phyloP scores from a whole-genome alignment of 2,329 filamentous ascomycete genomes.

The Aspergillus sp. region DNA sequence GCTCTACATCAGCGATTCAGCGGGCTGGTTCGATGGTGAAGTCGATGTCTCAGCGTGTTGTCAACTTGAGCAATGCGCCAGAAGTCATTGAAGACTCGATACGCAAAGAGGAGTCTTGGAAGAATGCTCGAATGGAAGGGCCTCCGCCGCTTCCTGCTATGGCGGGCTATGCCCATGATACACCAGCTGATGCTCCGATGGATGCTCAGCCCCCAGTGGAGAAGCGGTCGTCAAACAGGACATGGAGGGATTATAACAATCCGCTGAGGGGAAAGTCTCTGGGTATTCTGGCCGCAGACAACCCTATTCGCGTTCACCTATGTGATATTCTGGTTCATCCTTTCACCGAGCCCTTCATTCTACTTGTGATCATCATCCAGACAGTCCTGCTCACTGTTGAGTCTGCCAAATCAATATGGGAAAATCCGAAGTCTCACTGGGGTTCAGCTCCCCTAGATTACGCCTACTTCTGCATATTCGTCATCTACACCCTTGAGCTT shows the following conservation, averaged over 20 bases:
- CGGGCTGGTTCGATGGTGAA: conserved; percentile 67
- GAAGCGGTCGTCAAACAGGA: conserved; percentile 28
- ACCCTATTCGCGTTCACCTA: conserved; percentile 60
- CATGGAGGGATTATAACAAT: conserved; percentile 48
- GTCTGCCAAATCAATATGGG: conserved; percentile 61
- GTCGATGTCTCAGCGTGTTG: conserved; percentile 91
- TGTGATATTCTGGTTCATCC: conserved; percentile 82
- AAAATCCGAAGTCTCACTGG: conserved; percentile 55
- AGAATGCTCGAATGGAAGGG: conserved; percentile 44
- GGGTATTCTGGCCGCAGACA: conserved; percentile 74
- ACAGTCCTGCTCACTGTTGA: conserved; percentile 81
- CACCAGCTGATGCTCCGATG: conserved; percentile 24
- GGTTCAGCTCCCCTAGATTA: conserved; percentile 61
- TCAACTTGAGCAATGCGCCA: conserved; percentile 90
- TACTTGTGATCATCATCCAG: conserved; percentile 80
- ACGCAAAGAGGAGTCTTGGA: conserved; percentile 46
- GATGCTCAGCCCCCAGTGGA: conserved; percentile 27
- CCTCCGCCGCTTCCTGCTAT: conserved; percentile 43
- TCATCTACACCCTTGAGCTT: conserved; percentile 82
- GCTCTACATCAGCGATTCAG: conserved; percentile 52
- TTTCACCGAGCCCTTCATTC: conserved; percentile 73
- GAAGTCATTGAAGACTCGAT: conserved; percentile 68
- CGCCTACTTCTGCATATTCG: conserved; percentile 71
- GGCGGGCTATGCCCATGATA: conserved; percentile 37
- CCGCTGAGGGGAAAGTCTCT: conserved; percentile 79